Conservation (phyloP, 2,329 filamentous ascomycete species). For the Macrophomina pseudophaseolina region DNA sequence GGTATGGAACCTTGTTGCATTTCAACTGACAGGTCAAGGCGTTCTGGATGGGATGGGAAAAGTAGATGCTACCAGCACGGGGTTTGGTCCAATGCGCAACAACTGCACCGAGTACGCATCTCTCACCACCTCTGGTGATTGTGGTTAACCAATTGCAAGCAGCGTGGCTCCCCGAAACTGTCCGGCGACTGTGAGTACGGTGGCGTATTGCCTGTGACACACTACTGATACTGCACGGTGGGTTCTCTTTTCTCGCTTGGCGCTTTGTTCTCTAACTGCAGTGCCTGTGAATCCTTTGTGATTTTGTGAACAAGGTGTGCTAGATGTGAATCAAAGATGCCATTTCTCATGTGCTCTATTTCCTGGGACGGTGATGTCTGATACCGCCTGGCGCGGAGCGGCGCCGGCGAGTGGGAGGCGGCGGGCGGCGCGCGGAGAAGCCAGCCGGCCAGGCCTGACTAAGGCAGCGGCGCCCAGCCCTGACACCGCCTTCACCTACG, state of each 20-base stretch:
- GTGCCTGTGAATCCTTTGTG: background rate
- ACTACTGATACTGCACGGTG: background rate
- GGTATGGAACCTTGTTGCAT: slow-evolving; percentile 25
- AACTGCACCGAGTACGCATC: slow-evolving; percentile 25
- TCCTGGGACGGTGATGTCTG: background rate
- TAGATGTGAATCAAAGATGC: slow-evolving; percentile 5
- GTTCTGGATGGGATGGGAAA: slow-evolving; percentile 22
- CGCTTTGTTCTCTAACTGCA: slow-evolving; percentile 5
- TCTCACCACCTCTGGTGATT: slow-evolving; percentile 19
- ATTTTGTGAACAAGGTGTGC: background rate
- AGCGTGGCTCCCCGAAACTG: background rate
- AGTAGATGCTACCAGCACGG: slow-evolving; percentile 25
- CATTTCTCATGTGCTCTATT: background rate
- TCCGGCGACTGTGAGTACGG: slow-evolving; percentile 5
- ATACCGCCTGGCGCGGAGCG: background rate
- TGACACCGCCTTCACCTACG: background rate
- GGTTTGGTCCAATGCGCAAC: slow-evolving; percentile 19
- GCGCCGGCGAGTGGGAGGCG: background rate
- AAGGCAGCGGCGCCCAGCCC: background rate
- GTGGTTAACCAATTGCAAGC: slow-evolving; percentile 25
- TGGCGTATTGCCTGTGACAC: slow-evolving; percentile 3
- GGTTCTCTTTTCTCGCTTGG: background rate
- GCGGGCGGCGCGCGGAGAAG: background rate
- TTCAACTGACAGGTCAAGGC: slow-evolving; percentile 26
- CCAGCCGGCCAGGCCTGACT: background rate